A percentile compares a stretch with the other conserved stretches of the same genome.
These are phyloP conservation scores for sweet orange (Citrus sinensis) DNA, from an alignment of 345 rosid species.

Conservation along the genomic window DVS_A1.0 CM039162.1:8434001-8434500, in stretches of 20 bases:
- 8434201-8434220: slow-evolving; percentile 10
- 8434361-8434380: not conserved
- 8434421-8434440: slow-evolving; percentile 19
- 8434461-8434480: slow-evolving; percentile 21
- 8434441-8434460: slow-evolving; percentile 39
- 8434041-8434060: no score
- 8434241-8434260: slow-evolving; percentile 2
- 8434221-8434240: slow-evolving; percentile 28
- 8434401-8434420: not conserved
- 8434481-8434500: slow-evolving; percentile 20
- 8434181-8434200: not conserved
- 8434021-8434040: no score
- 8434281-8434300: not conserved
- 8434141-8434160: not conserved
- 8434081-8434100: not conserved
- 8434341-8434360: slow-evolving; percentile 13
- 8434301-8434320: slow-evolving; percentile 20
- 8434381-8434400: not conserved
- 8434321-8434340: slow-evolving; percentile 17
- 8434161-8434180: not conserved
- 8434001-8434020: no score
- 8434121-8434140: not conserved
- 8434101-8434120: not conserved
- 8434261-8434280: slow-evolving; percentile 6
- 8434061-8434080: no score